Base-by-base conservation (phyloP, 1,139 yeast species). In the Trichomonascaceae sp. region DNA sequence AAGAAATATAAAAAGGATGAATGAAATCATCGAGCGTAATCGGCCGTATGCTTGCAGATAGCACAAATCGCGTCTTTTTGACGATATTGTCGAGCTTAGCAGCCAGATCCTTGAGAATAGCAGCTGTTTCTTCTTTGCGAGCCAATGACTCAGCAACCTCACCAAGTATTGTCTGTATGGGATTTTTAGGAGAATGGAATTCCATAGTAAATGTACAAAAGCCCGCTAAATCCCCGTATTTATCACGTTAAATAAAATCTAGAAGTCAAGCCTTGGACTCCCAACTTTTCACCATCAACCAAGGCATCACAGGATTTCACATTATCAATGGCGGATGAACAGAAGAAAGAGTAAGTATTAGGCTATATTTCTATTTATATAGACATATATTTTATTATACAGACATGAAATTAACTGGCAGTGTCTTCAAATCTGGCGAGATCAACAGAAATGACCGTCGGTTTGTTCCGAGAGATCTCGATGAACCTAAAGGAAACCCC, bases 401-500 rank as follows among this genome's bases (percentile, higher is more conserved):
- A 7, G 32, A 27, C 32, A 7, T 27, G 24, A 22, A 3, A 22
- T 12, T 27, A 27, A 27, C 32, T 27, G 24, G 12, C 10, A 27
- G 12, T 10, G 12, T 7, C 10, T 27, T 27, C 32, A 27, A 27
- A 27, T 10, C 12, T 2, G 32, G 32, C 32, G 32, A 27, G 32
- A 27, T 27, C 32, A 27, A 27, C 9, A 27, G 32, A 8, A 27
- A 27, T 27, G 88, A 83, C 61, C 74, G 79, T 56, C 68, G 83
- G 53, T 70, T 77, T 50, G 63, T 81, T 45, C 72, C 70, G 43
- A 66, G 74, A 17, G 67, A 74, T 3, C 72, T 73, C 43, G 82
- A 80, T 55, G 81, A 79, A 10, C 81, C 80, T 13, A 67, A 74
- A 49, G 82, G 85, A 15, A 81, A 78, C 49, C 96, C 96, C 0